Conservation (phyloP, 108 stramenopile species). For the Skeletonema grethae region DNA sequence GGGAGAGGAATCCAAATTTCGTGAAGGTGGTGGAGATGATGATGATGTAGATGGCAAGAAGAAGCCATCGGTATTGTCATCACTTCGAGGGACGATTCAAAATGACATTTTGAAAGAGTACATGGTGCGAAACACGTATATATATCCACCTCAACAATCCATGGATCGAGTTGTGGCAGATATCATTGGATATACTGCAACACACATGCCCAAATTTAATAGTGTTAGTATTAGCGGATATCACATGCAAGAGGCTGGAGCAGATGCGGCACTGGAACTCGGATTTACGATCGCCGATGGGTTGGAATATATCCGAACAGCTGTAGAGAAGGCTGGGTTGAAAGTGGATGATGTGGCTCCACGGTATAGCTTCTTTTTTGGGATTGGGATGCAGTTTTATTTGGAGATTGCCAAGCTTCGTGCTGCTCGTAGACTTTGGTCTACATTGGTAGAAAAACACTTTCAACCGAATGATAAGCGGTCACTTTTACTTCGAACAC, state of each 20-base stretch:
- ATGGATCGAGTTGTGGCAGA: conserved; percentile 90
- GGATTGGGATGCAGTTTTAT: conserved; percentile 97
- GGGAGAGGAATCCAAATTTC: conserved; percentile 39
- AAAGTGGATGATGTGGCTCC: conserved; percentile 95
- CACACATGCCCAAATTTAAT: conserved; percentile 97
- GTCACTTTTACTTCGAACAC: conserved; percentile 91
- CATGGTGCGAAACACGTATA: conserved; percentile 95
- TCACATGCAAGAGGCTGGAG: conserved; percentile 99
- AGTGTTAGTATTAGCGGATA: conserved; percentile 96
- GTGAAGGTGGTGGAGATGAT: conserved; percentile 21
- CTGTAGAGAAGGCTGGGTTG: conserved; percentile 85
- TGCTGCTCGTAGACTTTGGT: conserved; percentile 93
- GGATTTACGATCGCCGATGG: conserved; percentile 97
- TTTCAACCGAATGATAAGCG: conserved; percentile 92
- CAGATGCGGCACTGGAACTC: conserved; percentile 94
- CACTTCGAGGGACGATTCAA: conserved; percentile 95
- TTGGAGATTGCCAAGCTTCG: conserved; percentile 94
- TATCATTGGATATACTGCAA: conserved; percentile 95
- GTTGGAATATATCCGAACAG: conserved; percentile 90
- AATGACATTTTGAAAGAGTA: conserved; percentile 99
- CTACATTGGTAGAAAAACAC: conserved; percentile 84
- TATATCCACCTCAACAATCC: conserved; percentile 91
- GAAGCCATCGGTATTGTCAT: conserved; percentile 48
- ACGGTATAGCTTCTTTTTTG: conserved; percentile 97
- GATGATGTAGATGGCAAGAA: background rate